Conservation (phyloP, 1,284 basidiomycete genomes). For the Spongiforma sp. region DNA sequence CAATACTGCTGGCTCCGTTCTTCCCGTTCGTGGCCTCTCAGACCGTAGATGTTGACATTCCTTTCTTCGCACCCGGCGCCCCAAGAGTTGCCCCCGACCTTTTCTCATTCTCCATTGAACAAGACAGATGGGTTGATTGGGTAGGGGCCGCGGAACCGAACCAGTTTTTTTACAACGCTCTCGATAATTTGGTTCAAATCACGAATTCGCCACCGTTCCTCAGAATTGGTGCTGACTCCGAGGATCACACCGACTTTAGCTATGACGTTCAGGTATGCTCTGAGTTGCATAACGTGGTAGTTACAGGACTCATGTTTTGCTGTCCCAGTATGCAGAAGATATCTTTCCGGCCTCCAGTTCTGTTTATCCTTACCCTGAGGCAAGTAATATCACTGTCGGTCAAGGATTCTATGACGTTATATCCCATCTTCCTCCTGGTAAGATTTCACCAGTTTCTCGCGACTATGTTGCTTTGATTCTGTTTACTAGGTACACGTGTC, state of each 20-base stretch:
- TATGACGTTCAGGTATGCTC: slow-evolving; percentile 44
- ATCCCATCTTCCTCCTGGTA: slow-evolving; percentile 57
- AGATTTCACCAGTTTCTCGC: slow-evolving; percentile 6
- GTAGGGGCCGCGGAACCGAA: slow-evolving; percentile 54
- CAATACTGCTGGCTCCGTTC: slow-evolving; percentile 1
- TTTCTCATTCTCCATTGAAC: slow-evolving; percentile 70
- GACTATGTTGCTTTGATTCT: not conserved
- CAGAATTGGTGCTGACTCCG: slow-evolving; percentile 66
- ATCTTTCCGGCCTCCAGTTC: slow-evolving; percentile 55
- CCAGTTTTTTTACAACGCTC: slow-evolving; percentile 59
- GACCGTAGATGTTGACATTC: slow-evolving; percentile 24
- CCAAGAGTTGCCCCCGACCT: slow-evolving; percentile 47
- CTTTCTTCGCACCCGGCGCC: slow-evolving; percentile 30
- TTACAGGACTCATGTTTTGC: slow-evolving; percentile 6
- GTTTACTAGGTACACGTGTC: slow-evolving; percentile 53
- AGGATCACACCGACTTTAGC: slow-evolving; percentile 64
- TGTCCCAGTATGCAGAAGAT: slow-evolving; percentile 20
- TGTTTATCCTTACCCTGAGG: slow-evolving; percentile 67
- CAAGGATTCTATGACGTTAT: slow-evolving; percentile 62
- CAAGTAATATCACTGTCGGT: slow-evolving; percentile 59
- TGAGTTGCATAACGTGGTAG: slow-evolving; percentile 3
- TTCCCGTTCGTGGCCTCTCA: slow-evolving; percentile 6
- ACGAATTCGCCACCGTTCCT: slow-evolving; percentile 62
- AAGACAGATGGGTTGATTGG: slow-evolving; percentile 73
- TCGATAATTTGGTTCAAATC: slow-evolving; percentile 58